Evolutionary conservation across 495 filamentous ascomycete genomes (phyloP).

Genomic region (Hypoxylon cercidicola): DNA sequence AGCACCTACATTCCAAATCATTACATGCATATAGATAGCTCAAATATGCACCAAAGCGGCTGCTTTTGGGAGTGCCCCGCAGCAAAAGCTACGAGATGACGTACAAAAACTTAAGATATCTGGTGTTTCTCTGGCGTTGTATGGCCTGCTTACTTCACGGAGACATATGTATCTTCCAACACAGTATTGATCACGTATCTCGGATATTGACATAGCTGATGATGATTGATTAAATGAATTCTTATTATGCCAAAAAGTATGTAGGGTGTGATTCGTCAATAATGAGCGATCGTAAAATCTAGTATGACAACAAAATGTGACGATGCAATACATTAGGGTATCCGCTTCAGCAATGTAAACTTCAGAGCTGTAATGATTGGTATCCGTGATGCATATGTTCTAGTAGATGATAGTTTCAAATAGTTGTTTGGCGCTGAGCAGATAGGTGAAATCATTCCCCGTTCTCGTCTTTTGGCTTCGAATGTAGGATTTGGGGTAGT

Average conservation of each 20-base stretch:
- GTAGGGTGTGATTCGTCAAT: neutral
- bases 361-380: slow-evolving; percentile 1
- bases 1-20: neutral
- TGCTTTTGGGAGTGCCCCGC: slow-evolving; percentile 15
- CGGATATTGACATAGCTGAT: neutral
- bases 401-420: neutral
- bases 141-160: slow-evolving; percentile 11
- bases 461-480: slow-evolving; percentile 21
- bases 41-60: no score
- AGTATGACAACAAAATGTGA: neutral
- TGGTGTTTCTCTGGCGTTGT: slow-evolving; percentile 11
- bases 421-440: slow-evolving; percentile 1
- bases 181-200: neutral
- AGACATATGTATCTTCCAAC: neutral
- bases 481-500: slow-evolving; percentile 15
- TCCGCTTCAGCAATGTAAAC: slow-evolving; percentile 5
- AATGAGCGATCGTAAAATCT: neutral
- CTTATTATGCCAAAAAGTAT: no score
- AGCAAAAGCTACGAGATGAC: slow-evolving; percentile 28
- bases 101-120: slow-evolving; percentile 32
- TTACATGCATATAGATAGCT: no score
- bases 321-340: slow-evolving; percentile 23
- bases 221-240: neutral
- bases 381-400: neutral
- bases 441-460: slow-evolving; percentile 1